Evolutionary conservation across 2,329 filamentous ascomycete species (phyloP).

Genomic region (Colletotrichum sp.): DNA sequence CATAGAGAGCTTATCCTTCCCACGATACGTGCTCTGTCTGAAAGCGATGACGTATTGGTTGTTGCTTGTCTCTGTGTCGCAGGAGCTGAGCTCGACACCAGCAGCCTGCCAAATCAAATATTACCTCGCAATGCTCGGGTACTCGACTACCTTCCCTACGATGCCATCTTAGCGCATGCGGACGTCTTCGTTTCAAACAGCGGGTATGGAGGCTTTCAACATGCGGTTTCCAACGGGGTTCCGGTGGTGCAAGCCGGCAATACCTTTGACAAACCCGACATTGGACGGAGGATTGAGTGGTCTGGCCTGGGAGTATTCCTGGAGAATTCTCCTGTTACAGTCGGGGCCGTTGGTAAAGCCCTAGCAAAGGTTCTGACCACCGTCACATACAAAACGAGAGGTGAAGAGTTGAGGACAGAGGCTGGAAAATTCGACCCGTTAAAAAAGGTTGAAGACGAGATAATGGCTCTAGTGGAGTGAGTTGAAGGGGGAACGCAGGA

Average conservation of each 20-base stretch:
- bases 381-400: slow-evolving; percentile 19
- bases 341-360: slow-evolving; percentile 15
- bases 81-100: background rate
- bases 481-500: rapidly evolving
- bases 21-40: slow-evolving; percentile 43
- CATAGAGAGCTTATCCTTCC: slow-evolving; percentile 48
- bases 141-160: slow-evolving; percentile 53
- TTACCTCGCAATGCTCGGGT: slow-evolving; percentile 46
- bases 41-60: slow-evolving; percentile 38
- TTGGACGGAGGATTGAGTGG: slow-evolving; percentile 24
- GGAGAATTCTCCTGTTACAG: slow-evolving; percentile 32
- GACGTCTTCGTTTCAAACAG: slow-evolving; percentile 53
- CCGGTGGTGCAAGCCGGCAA: slow-evolving; percentile 51
- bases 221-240: slow-evolving; percentile 47
- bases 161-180: slow-evolving; percentile 45
- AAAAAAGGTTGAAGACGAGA: background rate
- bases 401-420: slow-evolving; percentile 24
- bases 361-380: slow-evolving; percentile 24
- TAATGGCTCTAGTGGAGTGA: background rate
- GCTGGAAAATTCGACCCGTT: background rate
- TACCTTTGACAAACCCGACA: slow-evolving; percentile 39
- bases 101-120: slow-evolving; percentile 23
- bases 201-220: slow-evolving; percentile 51
- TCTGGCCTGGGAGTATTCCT: slow-evolving; percentile 20
- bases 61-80: slow-evolving; percentile 23